Conservation (phyloP, 768 basidiomycete species). For the Leucogyrophana mollusca region DNA sequence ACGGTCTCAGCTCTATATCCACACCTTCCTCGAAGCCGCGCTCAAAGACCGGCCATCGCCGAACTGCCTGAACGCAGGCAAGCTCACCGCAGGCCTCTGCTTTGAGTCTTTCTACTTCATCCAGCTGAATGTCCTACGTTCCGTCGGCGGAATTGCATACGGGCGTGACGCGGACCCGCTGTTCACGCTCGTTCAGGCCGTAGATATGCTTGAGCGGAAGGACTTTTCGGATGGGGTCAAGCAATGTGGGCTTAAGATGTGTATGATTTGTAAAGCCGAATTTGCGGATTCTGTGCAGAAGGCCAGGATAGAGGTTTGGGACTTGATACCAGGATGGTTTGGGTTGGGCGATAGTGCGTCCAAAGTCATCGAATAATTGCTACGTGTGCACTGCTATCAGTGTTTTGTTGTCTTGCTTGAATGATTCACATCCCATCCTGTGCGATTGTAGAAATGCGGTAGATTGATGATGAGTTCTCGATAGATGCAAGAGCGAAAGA, state of each 20-base stretch:
- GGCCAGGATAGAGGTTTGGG: slow-evolving; percentile 64
- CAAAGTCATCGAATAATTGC: no score
- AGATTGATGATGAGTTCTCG: slow-evolving; percentile 5
- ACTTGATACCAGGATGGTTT: slow-evolving; percentile 62
- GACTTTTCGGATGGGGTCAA: slow-evolving; percentile 66
- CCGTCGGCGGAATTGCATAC: slow-evolving; percentile 66
- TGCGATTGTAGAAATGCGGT: neutral
- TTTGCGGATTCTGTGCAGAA: slow-evolving; percentile 40
- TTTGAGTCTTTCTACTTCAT: slow-evolving; percentile 74
- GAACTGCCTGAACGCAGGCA: slow-evolving; percentile 45
- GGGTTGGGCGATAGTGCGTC: slow-evolving; percentile 32
- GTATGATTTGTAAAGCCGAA: slow-evolving; percentile 47
- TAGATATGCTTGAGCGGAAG: slow-evolving; percentile 68
- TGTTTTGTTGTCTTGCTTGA: no score
- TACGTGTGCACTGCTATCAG: no score
- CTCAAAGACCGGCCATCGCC: slow-evolving; percentile 51
- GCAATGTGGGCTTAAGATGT: slow-evolving; percentile 55
- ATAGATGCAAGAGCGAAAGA: slow-evolving; percentile 4
- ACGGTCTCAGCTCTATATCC: slow-evolving; percentile 57
- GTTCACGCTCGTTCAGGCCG: slow-evolving; percentile 64
- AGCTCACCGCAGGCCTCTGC: slow-evolving; percentile 38
- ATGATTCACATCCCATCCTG: no score
- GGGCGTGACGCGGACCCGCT: slow-evolving; percentile 76
- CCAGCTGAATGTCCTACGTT: slow-evolving; percentile 68
- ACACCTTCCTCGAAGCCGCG: slow-evolving; percentile 56